Base-by-base conservation (phyloP, 2,329 filamentous ascomycete species). In the Byssothecium circinans region DNA sequence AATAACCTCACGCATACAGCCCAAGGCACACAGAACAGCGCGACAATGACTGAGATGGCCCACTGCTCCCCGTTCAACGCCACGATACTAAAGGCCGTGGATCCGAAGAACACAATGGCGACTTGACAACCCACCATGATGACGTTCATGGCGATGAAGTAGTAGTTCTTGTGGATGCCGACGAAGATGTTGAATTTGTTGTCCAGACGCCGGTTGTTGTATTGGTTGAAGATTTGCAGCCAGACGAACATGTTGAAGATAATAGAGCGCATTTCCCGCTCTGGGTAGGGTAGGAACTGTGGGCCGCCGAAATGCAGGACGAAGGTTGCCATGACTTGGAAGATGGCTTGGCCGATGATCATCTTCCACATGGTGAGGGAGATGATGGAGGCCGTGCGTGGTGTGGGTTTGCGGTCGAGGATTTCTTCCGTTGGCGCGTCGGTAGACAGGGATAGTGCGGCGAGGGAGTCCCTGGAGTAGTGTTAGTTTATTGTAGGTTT, bases 361-460 rank as follows among this genome's bases (percentile, higher is more conserved):
- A 84, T 84, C 68, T 84, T 84, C 79, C 81, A 84, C 81, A 84
- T 84, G 42, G 68, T 58, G 35, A 58, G 33, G 35, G 45, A 50
- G 39, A 97, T 91, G 42, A 97, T 85, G 4, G 87, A 78, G 73
- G 96, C 92, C 61, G 95, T 89, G 49, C 92, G 86, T 78, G 91
- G 92, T 55, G 92, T 81, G 22, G 92, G 92, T 56, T 84, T 83
- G 47, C 92, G 85, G 73, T 85, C 88, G 91, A 97, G 96, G 64
- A 96, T 89, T 73, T 96, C 91, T 69, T 95, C 84, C 68, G 96
- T 92, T 17, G 91, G 86, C 12, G 92, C 91, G 75, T 97, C 96
- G 81, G 96, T 96, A 6, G 90, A 95, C 47, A 97, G 79, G 5
- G 92, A 92, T 8, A 92, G 96, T 32, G 92, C 92, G 20, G 92